Evolutionary conservation across 2,329 filamentous ascomycete genomes (phyloP).

Genomic region (Grosmannia serpens): DNA sequence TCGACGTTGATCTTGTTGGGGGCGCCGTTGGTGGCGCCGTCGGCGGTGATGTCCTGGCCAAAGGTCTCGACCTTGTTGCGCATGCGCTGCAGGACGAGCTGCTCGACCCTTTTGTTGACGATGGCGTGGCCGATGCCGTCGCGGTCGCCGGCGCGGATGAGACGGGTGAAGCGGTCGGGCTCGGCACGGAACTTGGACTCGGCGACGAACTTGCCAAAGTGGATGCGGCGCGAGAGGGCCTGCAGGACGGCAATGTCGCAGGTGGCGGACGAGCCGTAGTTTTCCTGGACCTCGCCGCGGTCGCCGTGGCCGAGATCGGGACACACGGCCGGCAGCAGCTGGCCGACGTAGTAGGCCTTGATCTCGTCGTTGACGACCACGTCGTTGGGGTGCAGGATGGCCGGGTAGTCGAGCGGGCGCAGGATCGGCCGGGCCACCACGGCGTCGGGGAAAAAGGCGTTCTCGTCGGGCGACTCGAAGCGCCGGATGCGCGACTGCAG

Average conservation of each 20-base stretch:
- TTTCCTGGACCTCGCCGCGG: slow-evolving; percentile 76
- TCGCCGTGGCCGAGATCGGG: slow-evolving; percentile 66
- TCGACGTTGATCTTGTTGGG: slow-evolving; percentile 80
- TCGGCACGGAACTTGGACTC: slow-evolving; percentile 89
- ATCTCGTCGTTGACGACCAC: slow-evolving; percentile 86
- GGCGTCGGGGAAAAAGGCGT: slow-evolving; percentile 85
- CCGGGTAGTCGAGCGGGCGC: slow-evolving; percentile 77
- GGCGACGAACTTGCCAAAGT: slow-evolving; percentile 97
- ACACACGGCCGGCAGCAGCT: slow-evolving; percentile 77
- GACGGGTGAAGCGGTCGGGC: slow-evolving; percentile 61
- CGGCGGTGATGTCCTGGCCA: slow-evolving; percentile 70
- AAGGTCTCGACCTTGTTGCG: slow-evolving; percentile 87
- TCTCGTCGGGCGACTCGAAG: slow-evolving; percentile 93
- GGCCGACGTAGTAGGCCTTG: slow-evolving; percentile 70
- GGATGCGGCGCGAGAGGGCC: slow-evolving; percentile 78
- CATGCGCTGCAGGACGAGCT: slow-evolving; percentile 79
- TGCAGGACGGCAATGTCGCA: slow-evolving; percentile 87
- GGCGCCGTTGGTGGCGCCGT: slow-evolving; percentile 29
- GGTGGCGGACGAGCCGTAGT: slow-evolving; percentile 87
- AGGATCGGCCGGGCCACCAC: slow-evolving; percentile 65
- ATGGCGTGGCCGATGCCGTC: slow-evolving; percentile 80
- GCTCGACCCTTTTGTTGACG: slow-evolving; percentile 79
- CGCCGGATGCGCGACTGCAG: slow-evolving; percentile 88
- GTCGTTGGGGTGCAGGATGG: slow-evolving; percentile 74
- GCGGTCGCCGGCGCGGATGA: slow-evolving; percentile 74